These are phyloP conservation scores for Fusarium tanahbumbuense DNA, from an alignment of 2,329 filamentous ascomycete genomes.

Conservation along the genomic window DNA sequence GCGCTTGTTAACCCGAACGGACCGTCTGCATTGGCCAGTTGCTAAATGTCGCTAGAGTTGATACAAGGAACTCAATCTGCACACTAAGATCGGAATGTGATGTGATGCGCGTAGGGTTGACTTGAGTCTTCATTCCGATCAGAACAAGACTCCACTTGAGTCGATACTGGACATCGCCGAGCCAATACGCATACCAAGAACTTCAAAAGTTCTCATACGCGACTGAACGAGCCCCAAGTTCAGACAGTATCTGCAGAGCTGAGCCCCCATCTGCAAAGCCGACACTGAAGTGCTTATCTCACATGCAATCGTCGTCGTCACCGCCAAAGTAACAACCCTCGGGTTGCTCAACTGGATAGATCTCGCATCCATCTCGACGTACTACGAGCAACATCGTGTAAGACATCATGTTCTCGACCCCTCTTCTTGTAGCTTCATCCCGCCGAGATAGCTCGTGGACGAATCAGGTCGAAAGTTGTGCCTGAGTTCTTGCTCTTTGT, in stretches of 20 bases:
- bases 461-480: slow-evolving; percentile 7
- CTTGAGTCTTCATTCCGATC: not conserved
- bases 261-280: not conserved
- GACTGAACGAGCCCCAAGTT: not conserved
- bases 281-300: slow-evolving; percentile 4
- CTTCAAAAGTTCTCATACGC: not conserved
- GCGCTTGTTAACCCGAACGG: slow-evolving; percentile 30
- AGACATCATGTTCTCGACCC: slow-evolving; percentile 19
- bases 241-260: not conserved
- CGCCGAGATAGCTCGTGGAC: not conserved
- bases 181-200: not conserved
- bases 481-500: not conserved
- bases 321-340: not conserved
- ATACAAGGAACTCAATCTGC: not conserved
- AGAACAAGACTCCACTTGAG: not conserved
- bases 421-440: slow-evolving; percentile 7
- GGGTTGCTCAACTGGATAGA: slow-evolving; percentile 1
- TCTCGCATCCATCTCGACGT: slow-evolving; percentile 12
- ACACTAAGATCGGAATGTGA: slow-evolving; percentile 2
- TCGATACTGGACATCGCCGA: not conserved
- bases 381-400: not conserved
- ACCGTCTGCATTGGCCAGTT: slow-evolving; percentile 24
- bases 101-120: not conserved
- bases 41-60: not conserved
- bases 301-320: not conserved